Evolutionary conservation across 1,139 yeast species (phyloP).

Genomic region (Magnusiomyces suaveolens): DNA sequence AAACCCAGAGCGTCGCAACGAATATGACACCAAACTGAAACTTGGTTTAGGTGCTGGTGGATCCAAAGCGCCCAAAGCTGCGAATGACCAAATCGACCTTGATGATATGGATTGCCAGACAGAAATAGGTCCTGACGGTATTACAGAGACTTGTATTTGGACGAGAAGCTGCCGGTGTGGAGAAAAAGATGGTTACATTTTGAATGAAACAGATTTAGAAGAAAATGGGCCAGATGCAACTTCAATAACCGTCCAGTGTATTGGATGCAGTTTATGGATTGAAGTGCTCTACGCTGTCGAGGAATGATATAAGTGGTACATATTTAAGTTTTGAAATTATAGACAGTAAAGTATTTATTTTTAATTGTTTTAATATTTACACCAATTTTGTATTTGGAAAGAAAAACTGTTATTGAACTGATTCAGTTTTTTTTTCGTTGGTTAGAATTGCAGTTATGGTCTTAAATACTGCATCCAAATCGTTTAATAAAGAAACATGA

Average conservation of each 20-base stretch:
- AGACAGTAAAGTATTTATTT: no score
- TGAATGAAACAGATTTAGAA: constrained; percentile 54
- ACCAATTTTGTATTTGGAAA: no score
- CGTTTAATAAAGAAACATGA: constrained; percentile 72
- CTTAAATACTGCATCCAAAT: constrained; percentile 57
- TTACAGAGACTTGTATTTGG: constrained; percentile 35
- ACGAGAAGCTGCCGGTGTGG: constrained; percentile 60
- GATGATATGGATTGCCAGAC: constrained; percentile 38
- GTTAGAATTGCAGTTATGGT: constrained; percentile 51
- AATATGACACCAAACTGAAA: constrained; percentile 42
- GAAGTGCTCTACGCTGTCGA: constrained; percentile 52
- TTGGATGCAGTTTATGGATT: constrained; percentile 76
- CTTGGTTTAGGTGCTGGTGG: constrained; percentile 39
- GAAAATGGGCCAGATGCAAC: constrained; percentile 41
- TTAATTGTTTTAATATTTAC: no score
- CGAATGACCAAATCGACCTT: constrained; percentile 37
- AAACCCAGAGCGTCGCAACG: constrained; percentile 33
- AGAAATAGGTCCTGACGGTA: constrained; percentile 16
- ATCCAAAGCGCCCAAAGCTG: constrained; percentile 35
- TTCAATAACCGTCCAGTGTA: constrained; percentile 67
- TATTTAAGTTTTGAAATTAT: neutral
- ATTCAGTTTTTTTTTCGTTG: constrained; percentile 18
- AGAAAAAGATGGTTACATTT: constrained; percentile 42
- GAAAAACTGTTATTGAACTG: neutral
- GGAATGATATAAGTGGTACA: constrained; percentile 6